phyloP scores from a whole-genome alignment of 495 filamentous ascomycete species.

The Talaromyces adpressus region DNA sequence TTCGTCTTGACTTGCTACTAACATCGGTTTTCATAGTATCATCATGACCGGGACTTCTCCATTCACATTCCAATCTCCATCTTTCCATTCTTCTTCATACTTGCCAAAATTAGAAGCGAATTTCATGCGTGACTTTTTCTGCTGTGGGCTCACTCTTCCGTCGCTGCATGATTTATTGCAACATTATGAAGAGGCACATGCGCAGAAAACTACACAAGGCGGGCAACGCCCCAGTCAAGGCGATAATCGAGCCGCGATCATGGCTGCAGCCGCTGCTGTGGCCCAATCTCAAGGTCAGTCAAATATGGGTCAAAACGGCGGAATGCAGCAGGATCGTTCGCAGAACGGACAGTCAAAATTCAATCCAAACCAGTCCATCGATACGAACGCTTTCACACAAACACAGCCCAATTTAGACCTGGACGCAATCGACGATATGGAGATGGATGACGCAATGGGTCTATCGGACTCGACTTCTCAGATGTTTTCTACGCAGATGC shows the following conservation, averaged over 20 bases:
- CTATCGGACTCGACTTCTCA: slow-evolving; percentile 57
- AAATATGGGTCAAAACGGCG: slow-evolving; percentile 28
- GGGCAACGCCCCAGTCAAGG: slow-evolving; percentile 48
- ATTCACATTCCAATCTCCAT: slow-evolving; percentile 82
- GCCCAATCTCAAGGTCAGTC: slow-evolving; percentile 47
- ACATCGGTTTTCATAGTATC: slow-evolving; percentile 51
- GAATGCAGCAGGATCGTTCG: slow-evolving; percentile 33
- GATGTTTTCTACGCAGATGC: slow-evolving; percentile 48
- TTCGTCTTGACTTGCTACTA: background rate
- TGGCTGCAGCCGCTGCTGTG: slow-evolving; percentile 48
- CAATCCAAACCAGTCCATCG: slow-evolving; percentile 26
- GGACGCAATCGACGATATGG: slow-evolving; percentile 91
- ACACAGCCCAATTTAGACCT: slow-evolving; percentile 53
- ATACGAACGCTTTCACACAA: slow-evolving; percentile 14
- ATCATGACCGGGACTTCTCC: slow-evolving; percentile 96
- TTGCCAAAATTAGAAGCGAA: slow-evolving; percentile 94
- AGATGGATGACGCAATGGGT: slow-evolving; percentile 80
- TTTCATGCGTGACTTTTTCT: slow-evolving; percentile 93
- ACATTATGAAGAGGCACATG: slow-evolving; percentile 93
- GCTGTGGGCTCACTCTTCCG: slow-evolving; percentile 79
- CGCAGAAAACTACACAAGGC: slow-evolving; percentile 53
- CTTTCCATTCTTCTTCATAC: slow-evolving; percentile 95
- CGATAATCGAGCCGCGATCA: slow-evolving; percentile 50
- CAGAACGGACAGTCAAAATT: slow-evolving; percentile 37
- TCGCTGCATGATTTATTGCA: slow-evolving; percentile 91